Evolutionary conservation across 371 early-diverging fungal species (phyloP), one percentile per base, ranked within the genome.

Genomic region (Sporodiniella umbellata): DNA sequence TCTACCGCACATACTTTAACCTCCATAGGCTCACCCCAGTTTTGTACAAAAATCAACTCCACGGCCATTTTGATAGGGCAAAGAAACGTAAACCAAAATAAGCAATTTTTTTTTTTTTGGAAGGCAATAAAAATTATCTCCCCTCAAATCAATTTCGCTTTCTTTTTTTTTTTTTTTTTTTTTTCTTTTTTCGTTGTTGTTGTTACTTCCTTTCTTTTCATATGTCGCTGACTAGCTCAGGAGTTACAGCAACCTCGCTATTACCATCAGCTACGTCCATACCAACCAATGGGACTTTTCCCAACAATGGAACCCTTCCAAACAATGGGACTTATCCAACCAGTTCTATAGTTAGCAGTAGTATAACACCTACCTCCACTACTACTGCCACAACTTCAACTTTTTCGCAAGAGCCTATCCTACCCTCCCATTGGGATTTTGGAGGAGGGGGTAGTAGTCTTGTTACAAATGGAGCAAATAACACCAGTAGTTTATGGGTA

Each of bases 401-500:
- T 4, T 25, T 19, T 8, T 10, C 39, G 2, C 12, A n/a, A 17
- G 8, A 8, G 7, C 12, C 26, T 8, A 38, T 49, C 17, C 39
- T 49, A 7, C 49, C 49, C 12, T 8, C 48, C 1, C 19, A 48
- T 35, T 33, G 17, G 19, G 24, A 23, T 33, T n/a, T 48, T 19
- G 48, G 37, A 21, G 35, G 37, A n/a, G 49, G 49, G 15, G 49
- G 49, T 23, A 39, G 39, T 39, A 19, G 39, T 10, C 33, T 49
- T 37, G 14, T 45, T 24, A 37, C 28, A 6, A 22, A 23, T 18
- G 51, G 48, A 19, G 50, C 60, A 18, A 45, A 51, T 11, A 66
- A 70, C 33, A 63, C 63, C 33, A 60, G 61, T 33, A 66, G 61
- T 11, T 38, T 66, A 19, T 51, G 44, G 12, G 58, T 66, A 14